Evolutionary conservation across 1,284 basidiomycete genomes (phyloP).

Genomic region (Irpex sp.): DNA sequence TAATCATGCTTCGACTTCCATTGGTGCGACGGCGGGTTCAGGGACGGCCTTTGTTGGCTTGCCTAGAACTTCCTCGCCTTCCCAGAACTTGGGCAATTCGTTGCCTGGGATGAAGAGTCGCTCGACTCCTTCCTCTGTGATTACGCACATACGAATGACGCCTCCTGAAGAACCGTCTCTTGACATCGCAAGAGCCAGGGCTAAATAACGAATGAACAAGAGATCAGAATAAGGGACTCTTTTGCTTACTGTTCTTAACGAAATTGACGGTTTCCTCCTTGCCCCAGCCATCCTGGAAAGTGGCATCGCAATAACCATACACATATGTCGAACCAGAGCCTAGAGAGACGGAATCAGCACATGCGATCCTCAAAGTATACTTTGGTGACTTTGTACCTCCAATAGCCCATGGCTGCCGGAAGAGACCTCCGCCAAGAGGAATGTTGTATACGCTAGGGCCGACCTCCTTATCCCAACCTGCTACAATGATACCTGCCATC

Average conservation of each 20-base stretch:
- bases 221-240: slow-evolving; percentile 1
- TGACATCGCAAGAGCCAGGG: slow-evolving; percentile 95
- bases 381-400: slow-evolving; percentile 65
- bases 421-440: slow-evolving; percentile 92
- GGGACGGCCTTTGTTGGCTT: slow-evolving; percentile 38
- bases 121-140: slow-evolving; percentile 93
- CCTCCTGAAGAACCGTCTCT: slow-evolving; percentile 98
- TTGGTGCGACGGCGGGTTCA: slow-evolving; percentile 52
- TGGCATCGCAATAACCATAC: slow-evolving; percentile 99
- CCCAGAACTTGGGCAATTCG: slow-evolving; percentile 89
- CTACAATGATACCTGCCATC: slow-evolving; percentile 96
- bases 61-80: slow-evolving; percentile 78
- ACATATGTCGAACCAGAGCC: slow-evolving; percentile 98
- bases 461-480: slow-evolving; percentile 94
- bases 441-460: slow-evolving; percentile 99
- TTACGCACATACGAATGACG: slow-evolving; percentile 96
- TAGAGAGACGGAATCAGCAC: slow-evolving; percentile 35
- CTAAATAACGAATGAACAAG: slow-evolving; percentile 48
- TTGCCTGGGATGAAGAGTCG: slow-evolving; percentile 96
- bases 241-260: slow-evolving; percentile 91
- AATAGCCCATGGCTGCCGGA: slow-evolving; percentile 97
- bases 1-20: slow-evolving; percentile 72
- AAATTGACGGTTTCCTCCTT: slow-evolving; percentile 93
- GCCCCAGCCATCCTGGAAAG: slow-evolving; percentile 95
- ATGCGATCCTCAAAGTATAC: no score